phyloP scores from a whole-genome alignment of 176 grass and related monocot genomes.

The bread wheat (Triticum aestivum) region IWGSC_CS_RefSeq_v2.1 NC_057795.1:554694741-554695240 shows the following conservation, averaged over 20 bases:
- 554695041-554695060: background rate
- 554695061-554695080: background rate
- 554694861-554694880: conserved; percentile 90
- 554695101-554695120: background rate
- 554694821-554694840: conserved; percentile 84
- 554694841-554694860: conserved; percentile 79
- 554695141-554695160: background rate
- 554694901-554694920: conserved; percentile 83
- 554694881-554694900: conserved; percentile 90
- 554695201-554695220: background rate
- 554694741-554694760: conserved; percentile 96
- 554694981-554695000: conserved; percentile 20
- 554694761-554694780: conserved; percentile 93
- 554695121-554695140: background rate
- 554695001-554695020: background rate
- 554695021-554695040: background rate
- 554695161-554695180: background rate
- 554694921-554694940: conserved; percentile 85
- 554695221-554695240: background rate
- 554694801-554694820: conserved; percentile 94
- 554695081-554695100: background rate
- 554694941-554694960: conserved; percentile 90
- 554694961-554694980: conserved; percentile 99
- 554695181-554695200: background rate
- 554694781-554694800: conserved; percentile 87